A percentile compares a stretch with the other conserved stretches of the same genome.
phyloP scores from a whole-genome alignment of 2,329 filamentous ascomycete species.

The Ophiostoma montium region DNA sequence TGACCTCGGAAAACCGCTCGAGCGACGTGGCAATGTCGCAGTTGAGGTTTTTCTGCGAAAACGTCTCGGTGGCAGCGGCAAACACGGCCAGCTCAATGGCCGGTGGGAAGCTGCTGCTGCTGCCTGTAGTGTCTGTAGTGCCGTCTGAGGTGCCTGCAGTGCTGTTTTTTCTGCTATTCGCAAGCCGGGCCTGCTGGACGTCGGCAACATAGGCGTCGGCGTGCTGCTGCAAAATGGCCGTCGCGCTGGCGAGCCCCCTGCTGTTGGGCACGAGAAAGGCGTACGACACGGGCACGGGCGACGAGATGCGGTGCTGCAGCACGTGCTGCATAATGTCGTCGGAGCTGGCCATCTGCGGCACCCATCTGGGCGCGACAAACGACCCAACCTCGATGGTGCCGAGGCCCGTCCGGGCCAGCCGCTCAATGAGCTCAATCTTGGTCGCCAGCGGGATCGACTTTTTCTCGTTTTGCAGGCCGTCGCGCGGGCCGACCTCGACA shows the following conservation, averaged over 20 bases:
- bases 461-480: constrained; percentile 81
- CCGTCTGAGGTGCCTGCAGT: too few species aligned
- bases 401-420: constrained; percentile 54
- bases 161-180: too few species aligned
- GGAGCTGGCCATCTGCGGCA: constrained; percentile 78
- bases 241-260: constrained; percentile 55
- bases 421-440: constrained; percentile 63
- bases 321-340: constrained; percentile 59
- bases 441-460: constrained; percentile 52
- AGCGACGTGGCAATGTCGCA: constrained; percentile 64
- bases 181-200: too few species aligned
- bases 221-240: constrained; percentile 37
- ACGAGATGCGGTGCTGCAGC: constrained; percentile 40
- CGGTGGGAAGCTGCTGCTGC: constrained; percentile 17
- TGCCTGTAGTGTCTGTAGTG: too few species aligned
- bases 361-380: constrained; percentile 73
- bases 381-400: constrained; percentile 66
- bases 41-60: constrained; percentile 71
- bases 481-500: constrained; percentile 71
- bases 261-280: constrained; percentile 70
- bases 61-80: constrained; percentile 67
- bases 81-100: constrained; percentile 33
- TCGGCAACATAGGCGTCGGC: constrained; percentile 31
- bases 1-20: constrained; percentile 54
- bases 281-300: constrained; percentile 49